A percentile compares a stretch with the other conserved stretches of the same genome.
These are phyloP conservation scores for Podila epicladia DNA, from an alignment of 192 early-diverging fungal genomes.

Conservation along the genomic window DNA sequence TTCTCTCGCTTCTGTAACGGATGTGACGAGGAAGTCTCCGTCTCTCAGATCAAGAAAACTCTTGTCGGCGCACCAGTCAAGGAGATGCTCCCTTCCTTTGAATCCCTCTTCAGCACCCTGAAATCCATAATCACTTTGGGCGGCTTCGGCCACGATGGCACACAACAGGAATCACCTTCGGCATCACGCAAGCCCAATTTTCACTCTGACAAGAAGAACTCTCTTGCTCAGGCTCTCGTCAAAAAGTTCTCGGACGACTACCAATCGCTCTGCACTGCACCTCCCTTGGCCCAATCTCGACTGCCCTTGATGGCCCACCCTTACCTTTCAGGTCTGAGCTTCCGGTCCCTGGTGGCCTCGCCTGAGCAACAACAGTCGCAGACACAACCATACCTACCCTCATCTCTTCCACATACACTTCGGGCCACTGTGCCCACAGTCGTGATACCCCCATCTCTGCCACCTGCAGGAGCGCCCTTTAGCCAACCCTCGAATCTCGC, in stretches of 20 bases:
- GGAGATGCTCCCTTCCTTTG: conserved; percentile 20
- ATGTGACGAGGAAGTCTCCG: conserved; percentile 58
- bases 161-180: not conserved
- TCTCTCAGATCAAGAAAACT: conserved; percentile 33
- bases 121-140: conserved; percentile 3
- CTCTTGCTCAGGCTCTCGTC: conserved; percentile 8
- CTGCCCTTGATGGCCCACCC: conserved; percentile 22
- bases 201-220: not conserved
- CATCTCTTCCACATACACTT: no score
- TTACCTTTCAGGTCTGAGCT: conserved; percentile 21
- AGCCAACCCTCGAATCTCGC: not conserved
- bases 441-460: no score
- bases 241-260: conserved; percentile 21
- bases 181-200: not conserved
- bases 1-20: conserved; percentile 60
- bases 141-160: not conserved
- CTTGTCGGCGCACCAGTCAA: conserved; percentile 7
- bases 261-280: conserved; percentile 10
- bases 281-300: not conserved
- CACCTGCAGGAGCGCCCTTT: no score
- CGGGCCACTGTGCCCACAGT: no score
- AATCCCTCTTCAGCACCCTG: conserved; percentile 7
- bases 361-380: not conserved
- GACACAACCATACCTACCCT: not conserved
- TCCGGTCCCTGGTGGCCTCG: conserved; percentile 7